A percentile compares a stretch with the other conserved stretches of the same genome.
Conservation (phyloP, 169 alveolate genomes). For the Cryptosporidium sp. region DNA sequence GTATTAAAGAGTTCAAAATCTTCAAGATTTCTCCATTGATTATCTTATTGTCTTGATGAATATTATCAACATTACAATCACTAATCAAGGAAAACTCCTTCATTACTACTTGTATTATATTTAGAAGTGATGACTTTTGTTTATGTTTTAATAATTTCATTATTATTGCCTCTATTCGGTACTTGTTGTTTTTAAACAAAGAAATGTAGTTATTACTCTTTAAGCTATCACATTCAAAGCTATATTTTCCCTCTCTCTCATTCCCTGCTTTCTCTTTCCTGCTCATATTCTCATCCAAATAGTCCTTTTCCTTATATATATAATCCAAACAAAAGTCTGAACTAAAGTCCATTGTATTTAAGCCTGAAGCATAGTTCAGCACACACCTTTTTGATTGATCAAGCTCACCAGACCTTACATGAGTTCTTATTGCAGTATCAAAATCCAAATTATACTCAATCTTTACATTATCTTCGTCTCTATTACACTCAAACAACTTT, state of each 20-base stretch:
- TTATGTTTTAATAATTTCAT: conserved; percentile 33
- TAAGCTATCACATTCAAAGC: conserved; percentile 5
- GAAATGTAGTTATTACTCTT: not conserved
- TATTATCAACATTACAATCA: not conserved
- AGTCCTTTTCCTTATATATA: not conserved
- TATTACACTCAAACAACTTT: not conserved
- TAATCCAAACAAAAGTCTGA: conserved; percentile 22
- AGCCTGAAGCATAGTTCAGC: not conserved
- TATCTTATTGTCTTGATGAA: not conserved
- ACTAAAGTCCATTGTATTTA: not conserved
- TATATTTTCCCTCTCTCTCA: not conserved
- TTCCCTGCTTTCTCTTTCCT: not conserved
- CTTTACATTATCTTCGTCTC: not conserved
- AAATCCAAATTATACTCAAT: not conserved
- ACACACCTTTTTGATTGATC: not conserved
- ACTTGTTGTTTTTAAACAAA: conserved; percentile 18
- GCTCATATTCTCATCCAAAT: conserved; percentile 13
- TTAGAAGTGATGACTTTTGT: not conserved
- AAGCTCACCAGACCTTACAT: not conserved
- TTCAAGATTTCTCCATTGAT: conserved; percentile 40
- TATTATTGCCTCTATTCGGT: conserved; percentile 50
- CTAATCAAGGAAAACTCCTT: conserved; percentile 7
- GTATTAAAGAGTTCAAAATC: conserved; percentile 29
- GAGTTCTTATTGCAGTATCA: not conserved
- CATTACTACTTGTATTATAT: conserved; percentile 32